phyloP scores from a whole-genome alignment of 1,139 yeast genomes.

The Diutina mesorugosa region DNA sequence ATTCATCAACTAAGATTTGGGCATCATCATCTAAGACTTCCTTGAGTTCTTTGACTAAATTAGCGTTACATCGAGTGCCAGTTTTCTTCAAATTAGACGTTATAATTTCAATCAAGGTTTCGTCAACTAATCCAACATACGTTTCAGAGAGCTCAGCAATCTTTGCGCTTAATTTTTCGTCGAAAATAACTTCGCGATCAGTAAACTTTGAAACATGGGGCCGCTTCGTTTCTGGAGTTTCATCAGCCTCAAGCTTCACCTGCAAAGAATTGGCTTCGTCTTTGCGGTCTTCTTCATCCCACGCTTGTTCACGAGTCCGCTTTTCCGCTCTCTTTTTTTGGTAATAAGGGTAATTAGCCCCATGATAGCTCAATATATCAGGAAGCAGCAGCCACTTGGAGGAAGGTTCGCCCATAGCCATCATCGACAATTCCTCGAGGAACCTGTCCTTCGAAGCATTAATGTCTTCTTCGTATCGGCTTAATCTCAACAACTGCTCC shows the following conservation, averaged over 20 bases:
- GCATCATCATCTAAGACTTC: slow-evolving; percentile 1
- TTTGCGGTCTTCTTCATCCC: neutral
- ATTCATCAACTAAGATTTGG: slow-evolving; percentile 1
- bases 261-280: neutral
- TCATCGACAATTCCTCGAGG: neutral
- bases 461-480: neutral
- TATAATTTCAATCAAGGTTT: neutral
- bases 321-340: neutral
- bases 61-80: neutral
- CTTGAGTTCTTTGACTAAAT: neutral
- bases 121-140: neutral
- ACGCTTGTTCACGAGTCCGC: neutral
- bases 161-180: neutral
- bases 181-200: neutral
- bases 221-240: neutral
- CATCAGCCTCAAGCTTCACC: neutral
- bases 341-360: neutral
- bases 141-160: neutral
- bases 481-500: neutral
- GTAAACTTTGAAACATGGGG: neutral
- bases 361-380: neutral
- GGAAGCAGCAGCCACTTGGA: neutral
- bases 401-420: neutral
- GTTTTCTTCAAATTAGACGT: neutral
- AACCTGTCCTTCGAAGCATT: neutral